A percentile compares a stretch with the other conserved stretches of the same genome.
These are phyloP conservation scores for Gaeumannomyces tritici DNA, from an alignment of 2,329 filamentous ascomycete genomes.

Conservation along the genomic window DNA sequence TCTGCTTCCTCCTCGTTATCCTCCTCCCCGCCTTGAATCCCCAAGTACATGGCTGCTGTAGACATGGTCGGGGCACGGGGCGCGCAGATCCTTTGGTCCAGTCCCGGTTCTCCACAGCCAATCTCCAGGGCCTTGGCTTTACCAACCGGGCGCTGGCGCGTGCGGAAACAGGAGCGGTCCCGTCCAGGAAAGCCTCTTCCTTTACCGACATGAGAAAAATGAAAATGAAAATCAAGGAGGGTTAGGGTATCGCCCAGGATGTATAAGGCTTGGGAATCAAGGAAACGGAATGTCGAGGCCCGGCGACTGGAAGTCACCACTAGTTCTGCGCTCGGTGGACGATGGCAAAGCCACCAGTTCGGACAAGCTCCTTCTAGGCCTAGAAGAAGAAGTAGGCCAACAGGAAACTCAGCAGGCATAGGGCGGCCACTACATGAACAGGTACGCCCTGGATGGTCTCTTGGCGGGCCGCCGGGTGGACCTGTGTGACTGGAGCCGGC, in stretches of 20 bases:
- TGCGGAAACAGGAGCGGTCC: neutral
- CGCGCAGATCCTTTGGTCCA: neutral
- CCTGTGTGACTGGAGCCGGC: slow-evolving; percentile 1
- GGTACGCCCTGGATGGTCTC: slow-evolving; percentile 67
- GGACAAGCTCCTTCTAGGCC: neutral
- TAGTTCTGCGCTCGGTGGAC: neutral
- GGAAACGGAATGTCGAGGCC: neutral
- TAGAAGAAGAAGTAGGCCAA: slow-evolving; percentile 96
- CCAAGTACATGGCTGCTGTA: neutral
- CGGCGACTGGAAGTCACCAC: neutral
- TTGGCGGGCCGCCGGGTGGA: slow-evolving; percentile 15
- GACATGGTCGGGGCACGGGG: neutral
- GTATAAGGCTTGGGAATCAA: neutral
- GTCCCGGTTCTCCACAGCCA: neutral
- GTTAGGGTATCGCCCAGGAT: neutral
- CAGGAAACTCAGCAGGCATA: slow-evolving; percentile 86
- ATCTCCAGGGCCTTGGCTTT: neutral
- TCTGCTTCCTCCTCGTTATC: too few relatives aligned
- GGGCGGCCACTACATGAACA: slow-evolving; percentile 69
- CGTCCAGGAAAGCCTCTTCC: too few relatives aligned
- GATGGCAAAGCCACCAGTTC: neutral
- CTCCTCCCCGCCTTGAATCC: neutral
- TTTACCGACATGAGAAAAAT: neutral
- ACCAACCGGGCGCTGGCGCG: neutral
- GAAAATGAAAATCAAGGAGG: neutral